Base-by-base conservation (phyloP, 345 rosid genomes). In the Corchorus olitorius region DNA sequence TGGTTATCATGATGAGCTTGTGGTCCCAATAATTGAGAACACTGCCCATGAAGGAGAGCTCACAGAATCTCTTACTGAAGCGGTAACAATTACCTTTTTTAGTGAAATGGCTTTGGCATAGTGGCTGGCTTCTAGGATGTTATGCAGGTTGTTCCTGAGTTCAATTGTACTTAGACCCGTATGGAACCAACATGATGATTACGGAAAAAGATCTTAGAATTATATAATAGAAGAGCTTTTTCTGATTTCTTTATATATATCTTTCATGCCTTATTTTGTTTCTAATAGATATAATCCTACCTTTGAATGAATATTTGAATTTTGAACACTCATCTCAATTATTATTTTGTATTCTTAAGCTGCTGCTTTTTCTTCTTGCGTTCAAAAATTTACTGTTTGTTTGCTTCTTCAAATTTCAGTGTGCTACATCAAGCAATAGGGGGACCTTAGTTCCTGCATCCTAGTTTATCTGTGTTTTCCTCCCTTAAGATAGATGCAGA, bases 21-120 rank as follows among this genome's bases (percentile, higher is more conserved):
- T 84, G 48, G 80, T 86, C 55, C 89, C 86, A 20, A 84, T 86
- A 49, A 86, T 84, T 78, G 87, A 86, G 83, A 84, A 86, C 63
- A 76, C 86, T 53, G 84, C 89, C 60, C 82, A 78, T 58, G 84
- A 84, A 78, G 59, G 66, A 43, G 81, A 82, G 80, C 83, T 86
- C 62, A 63, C 52, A 8, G 84, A 86, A 60, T 82, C 87, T 69
- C 72, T 84, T 72, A 73, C 80, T 43, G 80, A 82, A 76, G 86
- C 77, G 75, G 89, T 82, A 82, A 17, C 53, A 13, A 33, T 56
- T 45, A 20, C 45, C 73, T 22, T 45, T n/a, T 53, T 5, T 12
- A 37, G 45, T 10, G 3, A 58, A 62, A 12, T 27, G 27, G 11
- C 27, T 19, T n/a, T 19, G 67, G n/a, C 16, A 8, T 63, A 7